These are phyloP conservation scores for Candolleomyces eurysporus DNA, from an alignment of 768 basidiomycete genomes.

Conservation along the genomic window DNA sequence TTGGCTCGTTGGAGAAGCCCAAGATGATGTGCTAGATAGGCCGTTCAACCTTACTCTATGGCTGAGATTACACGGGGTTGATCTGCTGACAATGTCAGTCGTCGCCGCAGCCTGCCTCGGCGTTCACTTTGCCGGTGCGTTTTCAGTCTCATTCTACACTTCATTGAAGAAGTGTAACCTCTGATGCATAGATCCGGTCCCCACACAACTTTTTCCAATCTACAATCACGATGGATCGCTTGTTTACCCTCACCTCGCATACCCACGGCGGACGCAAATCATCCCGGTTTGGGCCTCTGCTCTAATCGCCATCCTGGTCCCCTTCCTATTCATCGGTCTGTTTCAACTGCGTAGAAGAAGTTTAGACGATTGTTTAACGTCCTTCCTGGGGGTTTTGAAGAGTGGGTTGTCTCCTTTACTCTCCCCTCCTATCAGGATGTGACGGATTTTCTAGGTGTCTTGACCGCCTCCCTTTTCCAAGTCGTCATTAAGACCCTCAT, in stretches of 20 bases:
- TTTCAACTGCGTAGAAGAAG: constrained; percentile 50
- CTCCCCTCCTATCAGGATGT: background rate
- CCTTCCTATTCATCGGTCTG: constrained; percentile 51
- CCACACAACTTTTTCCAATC: constrained; percentile 40
- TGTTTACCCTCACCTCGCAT: constrained; percentile 51
- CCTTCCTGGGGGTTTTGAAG: constrained; percentile 53
- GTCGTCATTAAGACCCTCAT: constrained; percentile 57
- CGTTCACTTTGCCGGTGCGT: constrained; percentile 46
- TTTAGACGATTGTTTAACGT: constrained; percentile 43
- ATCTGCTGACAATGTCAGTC: constrained; percentile 52
- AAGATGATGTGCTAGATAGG: too few relatives aligned
- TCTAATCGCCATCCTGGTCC: constrained; percentile 50
- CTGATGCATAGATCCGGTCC: constrained; percentile 33
- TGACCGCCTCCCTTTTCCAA: constrained; percentile 31
- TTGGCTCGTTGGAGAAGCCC: too few relatives aligned
- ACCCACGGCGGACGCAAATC: constrained; percentile 48
- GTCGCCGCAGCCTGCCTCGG: constrained; percentile 53
- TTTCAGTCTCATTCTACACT: background rate
- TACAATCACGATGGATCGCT: constrained; percentile 45
- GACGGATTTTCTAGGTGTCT: constrained; percentile 16
- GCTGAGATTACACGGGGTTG: constrained; percentile 47
- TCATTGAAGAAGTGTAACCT: background rate
- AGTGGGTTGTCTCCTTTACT: constrained; percentile 31
- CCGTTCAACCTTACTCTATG: constrained; percentile 28
- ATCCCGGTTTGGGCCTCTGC: constrained; percentile 54